phyloP scores from a whole-genome alignment of 495 filamentous ascomycete species.

The Aspergillus haitiensis region DNA sequence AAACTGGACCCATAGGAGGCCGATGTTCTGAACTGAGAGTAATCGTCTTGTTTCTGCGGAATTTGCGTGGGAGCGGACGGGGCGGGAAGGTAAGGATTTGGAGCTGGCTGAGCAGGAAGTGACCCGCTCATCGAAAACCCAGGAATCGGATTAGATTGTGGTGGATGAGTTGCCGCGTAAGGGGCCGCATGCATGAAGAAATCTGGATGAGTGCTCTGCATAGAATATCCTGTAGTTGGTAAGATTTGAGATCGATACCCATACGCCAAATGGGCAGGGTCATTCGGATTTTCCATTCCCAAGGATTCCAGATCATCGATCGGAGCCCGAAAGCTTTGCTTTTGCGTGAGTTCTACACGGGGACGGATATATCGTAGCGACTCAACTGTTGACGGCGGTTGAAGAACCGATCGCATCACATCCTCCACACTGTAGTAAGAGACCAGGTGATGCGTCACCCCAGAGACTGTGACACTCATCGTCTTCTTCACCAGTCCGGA shows the following conservation, averaged over 20 bases:
- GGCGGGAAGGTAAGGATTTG: slow-evolving; percentile 45
- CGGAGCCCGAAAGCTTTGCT: slow-evolving; percentile 69
- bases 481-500: slow-evolving; percentile 90
- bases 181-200: slow-evolving; percentile 41
- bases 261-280: slow-evolving; percentile 42
- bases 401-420: slow-evolving; percentile 61
- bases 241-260: slow-evolving; percentile 45
- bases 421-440: slow-evolving; percentile 85
- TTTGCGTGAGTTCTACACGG: slow-evolving; percentile 58
- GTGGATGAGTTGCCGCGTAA: slow-evolving; percentile 41
- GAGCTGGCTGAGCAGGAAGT: slow-evolving; percentile 35
- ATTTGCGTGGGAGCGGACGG: slow-evolving; percentile 32
- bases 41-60: slow-evolving; percentile 42
- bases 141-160: slow-evolving; percentile 36
- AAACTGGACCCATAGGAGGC: slow-evolving; percentile 36
- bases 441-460: slow-evolving; percentile 76
- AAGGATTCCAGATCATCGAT: slow-evolving; percentile 59
- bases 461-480: slow-evolving; percentile 70
- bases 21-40: slow-evolving; percentile 34
- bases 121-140: slow-evolving; percentile 39
- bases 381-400: slow-evolving; percentile 59
- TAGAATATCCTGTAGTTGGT: slow-evolving; percentile 38
- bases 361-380: slow-evolving; percentile 56
- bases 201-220: slow-evolving; percentile 38
- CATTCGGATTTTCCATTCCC: slow-evolving; percentile 41